Conservation (phyloP, 2,329 filamentous ascomycete genomes). For the Cladobotryum mycophilum region DNA sequence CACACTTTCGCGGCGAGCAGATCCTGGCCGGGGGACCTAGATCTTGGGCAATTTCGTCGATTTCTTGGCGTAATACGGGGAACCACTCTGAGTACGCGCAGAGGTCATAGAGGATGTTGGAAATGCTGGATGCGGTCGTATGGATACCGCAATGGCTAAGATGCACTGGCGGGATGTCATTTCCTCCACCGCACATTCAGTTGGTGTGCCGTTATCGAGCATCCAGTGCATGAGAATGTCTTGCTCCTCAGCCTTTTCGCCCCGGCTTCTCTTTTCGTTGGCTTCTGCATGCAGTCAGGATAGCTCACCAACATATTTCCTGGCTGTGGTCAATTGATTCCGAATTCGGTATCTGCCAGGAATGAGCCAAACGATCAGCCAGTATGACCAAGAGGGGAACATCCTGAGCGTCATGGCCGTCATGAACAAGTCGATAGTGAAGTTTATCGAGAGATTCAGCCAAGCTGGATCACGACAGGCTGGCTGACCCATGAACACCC, state of each 20-base stretch:
- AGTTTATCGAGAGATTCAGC: not conserved
- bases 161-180: not conserved
- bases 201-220: slow-evolving; percentile 1
- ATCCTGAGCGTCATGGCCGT: slow-evolving; percentile 6
- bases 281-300: not conserved
- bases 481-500: not conserved
- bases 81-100: slow-evolving; percentile 6
- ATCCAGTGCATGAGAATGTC: slow-evolving; percentile 7
- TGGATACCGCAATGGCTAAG: slow-evolving; percentile 7
- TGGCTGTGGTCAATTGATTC: not conserved
- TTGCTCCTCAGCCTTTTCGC: slow-evolving; percentile 2
- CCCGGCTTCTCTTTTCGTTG: not conserved
- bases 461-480: not conserved
- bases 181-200: not conserved
- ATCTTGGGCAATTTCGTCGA: not conserved
- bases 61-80: not conserved
- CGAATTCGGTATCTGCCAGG: not conserved
- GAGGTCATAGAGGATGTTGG: slow-evolving; percentile 8
- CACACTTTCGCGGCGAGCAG: not conserved
- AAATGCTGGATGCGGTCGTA: not conserved
- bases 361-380: slow-evolving; percentile 1
- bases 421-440: not conserved
- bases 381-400: slow-evolving; percentile 4
- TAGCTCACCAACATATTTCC: not conserved
- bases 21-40: not conserved